Evolutionary conservation across 2,329 filamentous ascomycete species (phyloP), one percentile per base, ranked within the genome.

Genomic region (Sordariomycetes sp.): DNA sequence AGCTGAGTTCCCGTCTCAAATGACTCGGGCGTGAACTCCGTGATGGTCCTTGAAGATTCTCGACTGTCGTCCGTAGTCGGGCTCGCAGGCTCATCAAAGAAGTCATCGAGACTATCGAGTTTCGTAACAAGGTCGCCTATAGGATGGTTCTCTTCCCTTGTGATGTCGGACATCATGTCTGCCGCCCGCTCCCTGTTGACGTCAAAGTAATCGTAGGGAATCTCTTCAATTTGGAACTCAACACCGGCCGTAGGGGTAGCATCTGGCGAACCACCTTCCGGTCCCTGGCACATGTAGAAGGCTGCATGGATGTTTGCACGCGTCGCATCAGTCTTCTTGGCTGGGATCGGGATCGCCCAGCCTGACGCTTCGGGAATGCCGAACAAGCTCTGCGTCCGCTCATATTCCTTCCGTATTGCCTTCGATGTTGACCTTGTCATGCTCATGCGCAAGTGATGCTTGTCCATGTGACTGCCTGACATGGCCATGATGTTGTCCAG

Each of bases 401-500:
- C 90, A 47, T 94, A 96, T 58, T 96, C 88, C 53, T 95, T 96
- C 32, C 86, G 80, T 32, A 92, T 82, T 0, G 82, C 78, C 46
- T 84, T 82, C 1, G 87, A 92, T 3, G 87, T 86, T 2, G 84
- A 80, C 10, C 85, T 82, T 5, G 87, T 88, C 86, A 98, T 95
- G 57, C 90, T 96, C 93, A 98, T 98, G 25, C 92, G 79, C 38
- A 98, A 64, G 51, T 96, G 87, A 47, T 95, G 86, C 47, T 85
- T 86, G 56, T 96, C 92, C 72, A 94, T 86, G 2, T 90, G 83
- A 21, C 84, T 87, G 5, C 86, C 84, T 1, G 87, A 87, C 66
- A 96, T 90, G 19, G 84, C 86, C 74, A 95, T 94, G 46, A 96
- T 92, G 43, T 90, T 85, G 55, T 98, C 92, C 38, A 98, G 66